Conservation (phyloP, 331 rosid genomes). For the Telfairia occidentalis region DNA sequence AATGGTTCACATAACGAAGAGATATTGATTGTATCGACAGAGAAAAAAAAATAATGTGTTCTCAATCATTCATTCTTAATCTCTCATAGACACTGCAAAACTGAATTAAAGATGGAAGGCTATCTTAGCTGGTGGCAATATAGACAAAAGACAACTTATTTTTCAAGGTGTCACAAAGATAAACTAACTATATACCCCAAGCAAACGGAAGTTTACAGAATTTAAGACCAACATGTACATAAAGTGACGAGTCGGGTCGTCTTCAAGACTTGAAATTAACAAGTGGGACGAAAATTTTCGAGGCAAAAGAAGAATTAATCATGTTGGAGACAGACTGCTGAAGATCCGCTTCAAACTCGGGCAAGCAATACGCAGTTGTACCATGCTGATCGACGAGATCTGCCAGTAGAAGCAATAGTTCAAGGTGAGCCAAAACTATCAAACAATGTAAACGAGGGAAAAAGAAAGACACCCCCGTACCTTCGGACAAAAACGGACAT, state of each 20-base stretch:
- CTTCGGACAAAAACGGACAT: slow-evolving; percentile 92
- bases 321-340: slow-evolving; percentile 71
- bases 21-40: neutral
- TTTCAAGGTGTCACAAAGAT: neutral
- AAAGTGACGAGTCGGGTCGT: neutral
- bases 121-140: neutral
- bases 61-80: neutral
- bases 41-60: neutral
- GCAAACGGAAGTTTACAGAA: neutral
- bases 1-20: neutral
- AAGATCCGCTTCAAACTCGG: slow-evolving; percentile 89
- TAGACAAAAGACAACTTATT: slow-evolving; percentile 9
- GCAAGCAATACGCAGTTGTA: slow-evolving; percentile 54
- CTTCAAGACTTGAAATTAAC: neutral
- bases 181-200: slow-evolving; percentile 13
- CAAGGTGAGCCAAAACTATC: neutral
- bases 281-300: slow-evolving; percentile 5
- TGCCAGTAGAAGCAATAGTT: slow-evolving; percentile 12
- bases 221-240: slow-evolving; percentile 8
- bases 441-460: neutral
- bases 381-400: slow-evolving; percentile 69
- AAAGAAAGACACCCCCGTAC: slow-evolving; percentile 23
- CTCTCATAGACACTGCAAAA: slow-evolving; percentile 12
- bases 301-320: slow-evolving; percentile 14
- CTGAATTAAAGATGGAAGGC: slow-evolving; percentile 13